A percentile compares a stretch with the other conserved stretches of the same genome.
Conservation (phyloP, 805 yeast species). For the Monosporozyma aquatica region DNA sequence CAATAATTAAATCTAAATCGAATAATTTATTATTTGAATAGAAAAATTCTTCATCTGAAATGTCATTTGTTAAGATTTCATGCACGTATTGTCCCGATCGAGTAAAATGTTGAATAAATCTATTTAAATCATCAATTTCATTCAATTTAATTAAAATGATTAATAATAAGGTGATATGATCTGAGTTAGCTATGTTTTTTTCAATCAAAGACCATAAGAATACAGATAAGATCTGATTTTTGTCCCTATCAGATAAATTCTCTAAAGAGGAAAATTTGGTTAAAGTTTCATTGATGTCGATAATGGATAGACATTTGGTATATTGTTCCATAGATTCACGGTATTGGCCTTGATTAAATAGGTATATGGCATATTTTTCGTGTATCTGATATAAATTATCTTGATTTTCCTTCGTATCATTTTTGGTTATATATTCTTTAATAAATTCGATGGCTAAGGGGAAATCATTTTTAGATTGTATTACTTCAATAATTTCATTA, state of each 20-base stretch:
- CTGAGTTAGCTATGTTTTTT: constrained; percentile 50
- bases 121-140: constrained; percentile 44
- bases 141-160: constrained; percentile 76
- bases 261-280: constrained; percentile 66
- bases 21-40: constrained; percentile 34
- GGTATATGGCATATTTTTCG: constrained; percentile 59
- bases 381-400: constrained; percentile 35
- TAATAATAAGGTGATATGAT: constrained; percentile 71
- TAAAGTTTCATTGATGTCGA: constrained; percentile 67
- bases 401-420: constrained; percentile 42
- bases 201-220: constrained; percentile 56
- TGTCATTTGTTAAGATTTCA: constrained; percentile 26
- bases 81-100: constrained; percentile 22
- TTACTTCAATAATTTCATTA: constrained; percentile 57
- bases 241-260: constrained; percentile 11
- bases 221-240: constrained; percentile 44
- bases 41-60: constrained; percentile 31
- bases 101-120: constrained; percentile 40
- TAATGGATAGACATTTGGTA: constrained; percentile 44
- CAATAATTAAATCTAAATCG: constrained; percentile 59
- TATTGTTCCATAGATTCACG: constrained; percentile 70
- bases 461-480: constrained; percentile 61
- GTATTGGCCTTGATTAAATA: constrained; percentile 56
- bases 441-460: constrained; percentile 47
- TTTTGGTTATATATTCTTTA: too few species aligned